Evolutionary conservation across 2,329 filamentous ascomycete genomes (phyloP).

Genomic region (Cladosporium sp.): DNA sequence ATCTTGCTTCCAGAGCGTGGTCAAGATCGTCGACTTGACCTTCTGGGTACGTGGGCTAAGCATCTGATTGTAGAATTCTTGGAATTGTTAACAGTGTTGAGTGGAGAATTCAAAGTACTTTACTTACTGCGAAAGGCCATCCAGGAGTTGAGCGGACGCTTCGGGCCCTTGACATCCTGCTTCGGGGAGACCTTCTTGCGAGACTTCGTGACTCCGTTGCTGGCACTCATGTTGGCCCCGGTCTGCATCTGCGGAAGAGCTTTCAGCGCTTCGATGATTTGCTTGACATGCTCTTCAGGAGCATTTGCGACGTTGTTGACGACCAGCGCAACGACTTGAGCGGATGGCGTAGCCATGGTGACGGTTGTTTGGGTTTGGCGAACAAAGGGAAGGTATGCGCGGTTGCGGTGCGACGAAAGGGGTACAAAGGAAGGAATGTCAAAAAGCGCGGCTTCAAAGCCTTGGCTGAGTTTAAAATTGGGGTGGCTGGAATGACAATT

Average conservation of each 20-base stretch:
- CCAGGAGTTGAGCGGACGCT: slow-evolving; percentile 32
- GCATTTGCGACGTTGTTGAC: background rate
- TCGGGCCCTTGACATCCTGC: slow-evolving; percentile 13
- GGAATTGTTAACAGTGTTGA: slow-evolving; percentile 9
- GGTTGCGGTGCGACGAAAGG: slow-evolving; percentile 19
- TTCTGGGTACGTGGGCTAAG: slow-evolving; percentile 41
- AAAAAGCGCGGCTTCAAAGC: background rate
- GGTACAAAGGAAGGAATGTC: slow-evolving; percentile 17
- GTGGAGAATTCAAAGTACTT: background rate
- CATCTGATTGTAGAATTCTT: slow-evolving; percentile 20
- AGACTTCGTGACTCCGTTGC: slow-evolving; percentile 13
- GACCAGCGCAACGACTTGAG: background rate
- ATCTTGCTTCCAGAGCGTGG: slow-evolving; percentile 47
- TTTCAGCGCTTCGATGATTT: slow-evolving; percentile 10
- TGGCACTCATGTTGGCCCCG: slow-evolving; percentile 6
- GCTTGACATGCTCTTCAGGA: background rate
- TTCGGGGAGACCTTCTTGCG: background rate
- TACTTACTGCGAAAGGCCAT: slow-evolving; percentile 34
- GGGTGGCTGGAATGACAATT: background rate
- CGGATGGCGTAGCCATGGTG: slow-evolving; percentile 17
- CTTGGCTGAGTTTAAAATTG: background rate
- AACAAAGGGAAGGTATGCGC: slow-evolving; percentile 26
- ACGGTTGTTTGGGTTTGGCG: slow-evolving; percentile 22
- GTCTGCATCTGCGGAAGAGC: background rate
- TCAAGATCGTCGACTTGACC: slow-evolving; percentile 47